Base-by-base conservation (phyloP, 306 rosid genomes). In the Trifolium dubium region DNA sequence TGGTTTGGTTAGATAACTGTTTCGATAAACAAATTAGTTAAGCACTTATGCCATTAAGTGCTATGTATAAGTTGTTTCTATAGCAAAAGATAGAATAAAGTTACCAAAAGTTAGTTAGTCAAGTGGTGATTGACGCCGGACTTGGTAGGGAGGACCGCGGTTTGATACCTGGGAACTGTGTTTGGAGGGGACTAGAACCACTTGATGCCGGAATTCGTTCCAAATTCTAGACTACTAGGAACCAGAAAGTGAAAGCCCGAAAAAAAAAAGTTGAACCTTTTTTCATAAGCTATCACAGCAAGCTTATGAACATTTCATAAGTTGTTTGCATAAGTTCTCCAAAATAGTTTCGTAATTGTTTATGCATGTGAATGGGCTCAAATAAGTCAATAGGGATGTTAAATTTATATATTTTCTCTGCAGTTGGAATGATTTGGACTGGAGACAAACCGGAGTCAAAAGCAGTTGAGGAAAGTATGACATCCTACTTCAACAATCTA, bases 391-490 rank as follows among this genome's bases (percentile, higher is more conserved):
- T 7, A 14, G 5, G 6, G 8, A 14, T n/a, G 3, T 15, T 51
- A 55, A 47, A 56, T 58, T 32, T 56, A 56, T 63, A 23, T 56
- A 74, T 10, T 55, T 31, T 72, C 65, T 62, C 7, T 83, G 83
- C 76, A 95, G 99, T 78, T 73, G 99, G 99, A 81, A 86, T 95
- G 96, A 89, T 95, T 67, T 95, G 98, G 99, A 83, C 81, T 10
- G 97, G 95, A 77, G 91, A 86, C 15, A 65, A 76, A 51, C 90
- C 82, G 2, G 83, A 80, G 12, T 78, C 67, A 31, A 88, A 61
- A 77, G 88, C 86, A 82, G 60, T 94, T 59, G 93, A 95, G 69
- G 96, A 92, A 80, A 92, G 56, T 73, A 90, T 95, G 93, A 53
- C 73, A 44, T 63, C 96, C 28, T 92, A 86, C 81, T 88, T 92